Evolutionary conservation across 1,284 basidiomycete species (phyloP).

Genomic region (Puccinia hordei): DNA sequence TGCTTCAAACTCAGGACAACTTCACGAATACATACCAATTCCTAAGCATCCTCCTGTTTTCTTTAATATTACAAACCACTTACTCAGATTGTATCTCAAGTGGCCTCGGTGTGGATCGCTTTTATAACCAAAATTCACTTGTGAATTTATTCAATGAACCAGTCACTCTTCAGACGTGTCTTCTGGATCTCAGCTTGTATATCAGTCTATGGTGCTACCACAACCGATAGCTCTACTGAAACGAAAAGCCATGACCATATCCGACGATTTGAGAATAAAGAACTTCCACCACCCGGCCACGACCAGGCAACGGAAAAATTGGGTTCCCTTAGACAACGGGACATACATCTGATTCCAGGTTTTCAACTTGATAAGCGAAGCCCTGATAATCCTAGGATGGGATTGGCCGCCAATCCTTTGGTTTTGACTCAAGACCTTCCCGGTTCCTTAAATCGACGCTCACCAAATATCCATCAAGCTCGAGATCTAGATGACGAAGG

Average conservation of each 20-base stretch:
- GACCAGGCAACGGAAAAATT: not conserved
- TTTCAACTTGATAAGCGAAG: conserved; percentile 2
- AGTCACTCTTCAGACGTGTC: not conserved
- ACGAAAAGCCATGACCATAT: not conserved
- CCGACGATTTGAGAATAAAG: not conserved
- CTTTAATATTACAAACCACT: not conserved
- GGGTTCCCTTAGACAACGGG: not conserved
- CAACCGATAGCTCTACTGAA: not conserved
- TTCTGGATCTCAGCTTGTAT: conserved; percentile 1
- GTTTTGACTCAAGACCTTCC: conserved; percentile 33
- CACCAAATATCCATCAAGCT: not conserved
- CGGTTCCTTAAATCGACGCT: not conserved
- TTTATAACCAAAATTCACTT: not conserved
- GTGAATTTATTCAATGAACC: not conserved
- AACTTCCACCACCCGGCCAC: not conserved
- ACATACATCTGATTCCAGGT: not conserved
- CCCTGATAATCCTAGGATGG: conserved; percentile 2
- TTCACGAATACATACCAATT: not conserved
- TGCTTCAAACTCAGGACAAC: conserved; percentile 2
- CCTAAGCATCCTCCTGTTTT: not conserved
- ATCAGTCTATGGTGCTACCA: not conserved
- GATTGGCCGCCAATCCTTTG: conserved; percentile 24
- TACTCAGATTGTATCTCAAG: conserved; percentile 6
- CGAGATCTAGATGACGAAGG: conserved; percentile 11
- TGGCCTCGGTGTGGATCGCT: conserved; percentile 21